phyloP scores from a whole-genome alignment of 257 asterid species.

The Voacanga thouarsii region DNA sequence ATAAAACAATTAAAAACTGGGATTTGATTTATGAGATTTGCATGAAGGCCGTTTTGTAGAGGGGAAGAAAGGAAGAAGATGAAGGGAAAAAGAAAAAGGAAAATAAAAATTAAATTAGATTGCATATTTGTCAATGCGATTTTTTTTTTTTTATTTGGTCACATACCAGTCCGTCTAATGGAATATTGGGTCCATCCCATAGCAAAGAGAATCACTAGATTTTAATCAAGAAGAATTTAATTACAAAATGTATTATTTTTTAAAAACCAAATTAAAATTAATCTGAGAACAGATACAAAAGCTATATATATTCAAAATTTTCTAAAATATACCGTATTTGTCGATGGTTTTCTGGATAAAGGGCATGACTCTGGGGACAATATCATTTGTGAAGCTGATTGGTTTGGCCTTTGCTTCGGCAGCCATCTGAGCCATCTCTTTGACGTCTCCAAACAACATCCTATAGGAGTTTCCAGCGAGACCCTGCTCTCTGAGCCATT shows the following conservation, averaged over 20 bases:
- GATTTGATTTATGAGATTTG: no score
- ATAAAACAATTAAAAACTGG: no score
- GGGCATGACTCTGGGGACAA: conserved; percentile 14
- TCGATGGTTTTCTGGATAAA: conserved; percentile 19
- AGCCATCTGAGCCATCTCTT: conserved; percentile 24
- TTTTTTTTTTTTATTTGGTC: not conserved
- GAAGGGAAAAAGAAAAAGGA: not conserved
- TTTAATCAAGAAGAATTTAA: not conserved
- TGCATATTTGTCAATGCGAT: not conserved
- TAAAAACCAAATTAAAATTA: not conserved
- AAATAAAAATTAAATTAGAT: no score
- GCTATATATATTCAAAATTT: not conserved
- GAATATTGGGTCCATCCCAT: not conserved
- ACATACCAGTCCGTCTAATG: not conserved
- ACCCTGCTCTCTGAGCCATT: no score
- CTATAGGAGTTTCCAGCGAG: no score
- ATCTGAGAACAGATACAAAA: not conserved
- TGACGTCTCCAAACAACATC: conserved; percentile 34
- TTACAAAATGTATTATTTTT: no score
- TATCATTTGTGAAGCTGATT: conserved; percentile 37
- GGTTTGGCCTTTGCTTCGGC: conserved; percentile 39
- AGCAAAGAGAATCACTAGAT: no score
- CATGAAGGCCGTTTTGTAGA: not conserved
- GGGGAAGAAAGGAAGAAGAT: not conserved
- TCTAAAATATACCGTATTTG: conserved; percentile 22